Evolutionary conservation across 305 asterid genomes (phyloP), one percentile per base, ranked within the genome.

Genomic region (Lippia alba): DNA sequence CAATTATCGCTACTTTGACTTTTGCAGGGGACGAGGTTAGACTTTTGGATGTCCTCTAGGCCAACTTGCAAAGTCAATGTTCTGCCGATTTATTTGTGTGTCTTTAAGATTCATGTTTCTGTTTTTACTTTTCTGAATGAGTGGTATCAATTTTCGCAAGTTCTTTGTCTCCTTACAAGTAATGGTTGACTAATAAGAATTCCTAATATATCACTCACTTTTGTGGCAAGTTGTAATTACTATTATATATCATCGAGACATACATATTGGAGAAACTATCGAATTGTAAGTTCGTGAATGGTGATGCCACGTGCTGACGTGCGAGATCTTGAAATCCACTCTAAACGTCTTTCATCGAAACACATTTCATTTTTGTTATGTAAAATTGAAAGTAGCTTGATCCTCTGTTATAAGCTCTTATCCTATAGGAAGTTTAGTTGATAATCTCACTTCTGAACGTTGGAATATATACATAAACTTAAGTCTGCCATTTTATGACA

Each of bases 21-120:
- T 55, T 79, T 78, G 85, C 98, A 93, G 98, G 98, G 32, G 98
- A 93, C 51, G 98, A 91, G 98, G 98, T 93, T 82, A 78, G 84
- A 72, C 6, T 56, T 61, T 64, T 54, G 51, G 64, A 24, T 15
- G n/a, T 62, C 30, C 61, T 69, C 61, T 69, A 12, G 72, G 66
- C 32, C 55, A 68, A 70, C 77, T 46, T 41, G 63, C 19, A 20
- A 70, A 54, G 59, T 34, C 16, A 32, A 62, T 59, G 74, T 5
- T 56, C 32, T 62, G 32, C 55, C 56, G 45, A 50, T 56, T 70
- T 61, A 30, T 41, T 36, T 12, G 24, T 54, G 61, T 50, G 33
- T 45, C n/a, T 61, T 51, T 64, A 49, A 6, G 41, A 40, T 69
- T 67, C 48, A 34, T 64, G 56, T 49, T 39, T 44, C 15, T 12